Percentiles rank a stretch among this genome's conserved stretches.
phyloP scores from a whole-genome alignment of 2,329 filamentous ascomycete species.

The Neonectria magnoliae region DNA sequence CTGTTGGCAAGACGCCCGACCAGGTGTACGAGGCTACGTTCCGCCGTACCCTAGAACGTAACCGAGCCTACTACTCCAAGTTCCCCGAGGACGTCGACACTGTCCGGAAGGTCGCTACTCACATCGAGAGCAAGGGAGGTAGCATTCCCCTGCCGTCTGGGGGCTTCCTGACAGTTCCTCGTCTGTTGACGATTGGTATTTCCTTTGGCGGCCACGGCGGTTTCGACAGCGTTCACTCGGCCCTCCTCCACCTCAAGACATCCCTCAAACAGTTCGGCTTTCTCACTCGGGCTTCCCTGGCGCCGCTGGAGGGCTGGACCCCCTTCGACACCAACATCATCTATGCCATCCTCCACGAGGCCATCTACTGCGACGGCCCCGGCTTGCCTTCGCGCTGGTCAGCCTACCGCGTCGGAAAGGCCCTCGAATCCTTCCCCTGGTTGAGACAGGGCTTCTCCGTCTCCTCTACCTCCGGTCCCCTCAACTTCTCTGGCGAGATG shows the following conservation, averaged over 20 bases:
- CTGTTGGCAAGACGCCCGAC: constrained; percentile 76
- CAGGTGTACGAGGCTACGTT: constrained; percentile 80
- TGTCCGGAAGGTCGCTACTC: constrained; percentile 72
- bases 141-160: constrained; percentile 74
- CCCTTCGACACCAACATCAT: constrained; percentile 81
- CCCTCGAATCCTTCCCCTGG: constrained; percentile 61
- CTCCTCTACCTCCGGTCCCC: constrained; percentile 55
- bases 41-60: constrained; percentile 74
- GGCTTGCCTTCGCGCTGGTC: constrained; percentile 77
- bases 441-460: constrained; percentile 48
- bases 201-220: constrained; percentile 83
- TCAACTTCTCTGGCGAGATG: constrained; percentile 94
- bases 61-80: constrained; percentile 83
- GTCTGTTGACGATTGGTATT: constrained; percentile 82
- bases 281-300: constrained; percentile 76
- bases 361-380: constrained; percentile 81
- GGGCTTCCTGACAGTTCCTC: constrained; percentile 74
- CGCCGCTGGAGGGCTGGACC: constrained; percentile 72
- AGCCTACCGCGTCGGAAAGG: constrained; percentile 69
- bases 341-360: constrained; percentile 88
- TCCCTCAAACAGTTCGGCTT: constrained; percentile 83
- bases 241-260: constrained; percentile 74
- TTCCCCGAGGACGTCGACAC: constrained; percentile 81
- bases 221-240: constrained; percentile 77
- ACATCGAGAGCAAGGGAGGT: constrained; percentile 69